These are phyloP conservation scores for Fusarium falciforme DNA, from an alignment of 2,329 filamentous ascomycete species.

Conservation along the genomic window DNA sequence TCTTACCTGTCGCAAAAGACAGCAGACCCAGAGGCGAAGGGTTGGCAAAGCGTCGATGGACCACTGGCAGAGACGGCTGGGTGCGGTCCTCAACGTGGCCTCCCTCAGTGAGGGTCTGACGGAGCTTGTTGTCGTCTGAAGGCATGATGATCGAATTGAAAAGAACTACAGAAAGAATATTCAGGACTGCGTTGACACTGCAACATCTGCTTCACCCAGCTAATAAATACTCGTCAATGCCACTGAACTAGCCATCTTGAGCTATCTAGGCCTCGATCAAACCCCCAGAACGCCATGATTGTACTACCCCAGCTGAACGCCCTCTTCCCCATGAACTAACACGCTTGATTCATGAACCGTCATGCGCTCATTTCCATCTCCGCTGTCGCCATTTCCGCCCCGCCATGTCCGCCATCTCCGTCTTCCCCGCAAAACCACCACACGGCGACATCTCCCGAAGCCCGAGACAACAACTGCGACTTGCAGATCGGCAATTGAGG, in stretches of 20 bases:
- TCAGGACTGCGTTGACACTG: not conserved
- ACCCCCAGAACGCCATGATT: not conserved
- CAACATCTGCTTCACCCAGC: not conserved
- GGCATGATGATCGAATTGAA: slow-evolving; percentile 3
- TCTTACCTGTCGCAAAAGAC: slow-evolving; percentile 22
- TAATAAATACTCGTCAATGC: not conserved
- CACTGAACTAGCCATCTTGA: not conserved
- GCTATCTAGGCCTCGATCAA: not conserved
- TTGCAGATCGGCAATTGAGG: not conserved
- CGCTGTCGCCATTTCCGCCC: not conserved
- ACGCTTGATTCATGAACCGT: not conserved
- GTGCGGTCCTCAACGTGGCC: slow-evolving; percentile 16
- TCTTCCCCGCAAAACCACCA: not conserved
- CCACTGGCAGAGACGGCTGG: slow-evolving; percentile 11
- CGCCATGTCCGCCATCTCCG: slow-evolving; percentile 8
- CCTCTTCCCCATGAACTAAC: not conserved
- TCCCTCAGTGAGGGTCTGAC: not conserved
- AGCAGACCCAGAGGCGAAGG: slow-evolving; percentile 21
- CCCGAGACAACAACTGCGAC: not conserved
- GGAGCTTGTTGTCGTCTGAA: slow-evolving; percentile 10
- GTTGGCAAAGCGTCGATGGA: slow-evolving; percentile 19
- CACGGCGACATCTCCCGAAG: not conserved
- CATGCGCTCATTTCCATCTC: not conserved
- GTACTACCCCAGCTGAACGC: not conserved
- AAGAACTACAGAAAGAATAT: not conserved